phyloP scores from a whole-genome alignment of 768 basidiomycete genomes.

The Pulveroboletus sp. region DNA sequence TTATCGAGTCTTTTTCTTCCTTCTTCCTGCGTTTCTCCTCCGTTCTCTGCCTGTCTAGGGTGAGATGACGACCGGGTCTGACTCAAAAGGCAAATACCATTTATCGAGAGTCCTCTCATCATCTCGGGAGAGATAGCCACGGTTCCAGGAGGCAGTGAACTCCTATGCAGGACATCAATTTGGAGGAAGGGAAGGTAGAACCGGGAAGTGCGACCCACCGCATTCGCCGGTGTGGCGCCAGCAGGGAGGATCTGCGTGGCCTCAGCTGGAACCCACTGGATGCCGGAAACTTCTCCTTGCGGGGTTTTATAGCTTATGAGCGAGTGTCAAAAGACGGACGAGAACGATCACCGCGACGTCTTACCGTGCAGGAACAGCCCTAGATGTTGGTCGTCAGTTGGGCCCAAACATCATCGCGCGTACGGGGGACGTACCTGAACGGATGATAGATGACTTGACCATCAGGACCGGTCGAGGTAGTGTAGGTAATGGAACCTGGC shows the following conservation, averaged over 20 bases:
- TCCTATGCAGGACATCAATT: conserved; percentile 37
- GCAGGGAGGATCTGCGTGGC: conserved; percentile 54
- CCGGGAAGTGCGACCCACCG: conserved; percentile 35
- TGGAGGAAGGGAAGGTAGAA: background rate
- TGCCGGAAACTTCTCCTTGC: conserved; percentile 60
- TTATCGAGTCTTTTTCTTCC: conserved; percentile 42
- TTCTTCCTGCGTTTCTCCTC: conserved; percentile 51
- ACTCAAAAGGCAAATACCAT: conserved; percentile 35
- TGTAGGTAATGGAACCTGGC: conserved; percentile 70
- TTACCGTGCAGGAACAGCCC: conserved; percentile 73
- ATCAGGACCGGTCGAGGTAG: conserved; percentile 57
- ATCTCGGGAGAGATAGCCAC: conserved; percentile 35
- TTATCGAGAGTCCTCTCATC: conserved; percentile 41
- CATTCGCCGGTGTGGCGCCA: conserved; percentile 55
- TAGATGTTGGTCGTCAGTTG: conserved; percentile 28
- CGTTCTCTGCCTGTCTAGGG: conserved; percentile 39
- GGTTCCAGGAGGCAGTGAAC: conserved; percentile 53
- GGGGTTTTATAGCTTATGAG: conserved; percentile 63
- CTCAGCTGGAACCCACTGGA: conserved; percentile 65
- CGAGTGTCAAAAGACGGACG: conserved; percentile 6
- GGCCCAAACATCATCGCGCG: conserved; percentile 1
- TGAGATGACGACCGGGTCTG: conserved; percentile 9
- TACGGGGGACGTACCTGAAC: conserved; percentile 53
- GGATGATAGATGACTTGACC: conserved; percentile 64
- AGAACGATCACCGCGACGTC: conserved; percentile 10